Evolutionary conservation across 371 early-diverging fungal species (phyloP), one percentile per base, ranked within the genome.

Genomic region (Globomyces sp.): DNA sequence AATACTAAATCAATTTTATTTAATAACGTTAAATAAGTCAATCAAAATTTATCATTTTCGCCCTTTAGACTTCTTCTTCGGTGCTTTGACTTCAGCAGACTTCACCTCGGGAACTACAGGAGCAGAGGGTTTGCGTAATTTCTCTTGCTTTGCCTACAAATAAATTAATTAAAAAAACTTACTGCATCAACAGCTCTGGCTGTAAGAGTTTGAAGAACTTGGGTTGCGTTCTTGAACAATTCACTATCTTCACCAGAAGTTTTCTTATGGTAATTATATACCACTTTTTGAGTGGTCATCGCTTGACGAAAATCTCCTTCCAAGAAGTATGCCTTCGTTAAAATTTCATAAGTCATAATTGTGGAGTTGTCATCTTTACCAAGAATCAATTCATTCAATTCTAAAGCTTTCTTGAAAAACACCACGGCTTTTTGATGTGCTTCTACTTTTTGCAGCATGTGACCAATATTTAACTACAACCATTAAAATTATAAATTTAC

Each of bases 391-490:
- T 86, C 84, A 68, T 91, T 89, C 4, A 86, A 87, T 8, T 77
- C 82, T 52, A 82, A 80, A 11, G 93, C 90, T 51, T 89, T 83
- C 69, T 88, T 83, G 73, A 90, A 89, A 85, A 91, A 94, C 42
- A 75, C 71, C 42, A 87, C 75, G 58, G 92, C 85, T 1, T 73
- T 80, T 37, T 82, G 80, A 67, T 84, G 86, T 63, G 88, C 86
- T 41, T 81, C 79, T 55, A 92, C 80, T 42, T 86, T 84, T 76
- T 92, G 92, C 41, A 92, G 76, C 92, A 93, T 92, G 13, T 89
- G 87, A 59, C 87, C 94, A 41, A 94, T 84, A 68, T 93, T 93
- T 73, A 89, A 87, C 84, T 90, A 67, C 40, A 49, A 4, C 44
- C 58, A 11, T 52, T 39, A 48, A 52, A 60, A 67, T 36, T 41